phyloP scores from a whole-genome alignment of 768 basidiomycete species.

The Cystobasidium ongulense region DNA sequence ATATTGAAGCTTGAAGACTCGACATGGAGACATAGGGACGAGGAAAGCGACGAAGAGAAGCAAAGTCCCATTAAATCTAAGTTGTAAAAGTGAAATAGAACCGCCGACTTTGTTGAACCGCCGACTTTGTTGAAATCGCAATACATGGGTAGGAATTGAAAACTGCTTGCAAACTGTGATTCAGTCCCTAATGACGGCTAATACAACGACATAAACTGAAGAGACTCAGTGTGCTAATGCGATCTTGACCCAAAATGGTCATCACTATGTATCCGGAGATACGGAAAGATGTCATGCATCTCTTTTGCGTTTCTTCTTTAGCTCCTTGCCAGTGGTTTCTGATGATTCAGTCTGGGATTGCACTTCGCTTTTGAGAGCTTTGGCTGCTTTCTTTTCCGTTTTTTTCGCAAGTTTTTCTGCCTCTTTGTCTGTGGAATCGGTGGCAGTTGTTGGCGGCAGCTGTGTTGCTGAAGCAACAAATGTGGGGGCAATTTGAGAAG shows the following conservation, averaged over 20 bases:
- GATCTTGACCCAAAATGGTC: no score
- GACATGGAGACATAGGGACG: background rate
- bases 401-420: slow-evolving; percentile 5
- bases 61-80: background rate
- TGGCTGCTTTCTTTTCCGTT: background rate
- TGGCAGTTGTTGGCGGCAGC: background rate
- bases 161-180: background rate
- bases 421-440: background rate
- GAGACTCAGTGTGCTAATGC: no score
- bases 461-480: background rate
- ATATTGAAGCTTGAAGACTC: background rate
- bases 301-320: slow-evolving; percentile 23
- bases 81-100: no score
- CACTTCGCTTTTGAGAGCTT: background rate
- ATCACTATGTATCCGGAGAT: background rate
- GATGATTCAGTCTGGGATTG: background rate
- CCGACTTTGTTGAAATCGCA: background rate
- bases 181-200: background rate
- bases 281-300: background rate
- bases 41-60: background rate
- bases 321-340: background rate
- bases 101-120: no score
- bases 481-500: background rate
- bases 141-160: background rate
- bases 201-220: slow-evolving; percentile 7